Percentiles rank a stretch among this genome's conserved stretches.
Conservation (phyloP, 768 basidiomycete genomes). For the Amanita muscaria region DNA sequence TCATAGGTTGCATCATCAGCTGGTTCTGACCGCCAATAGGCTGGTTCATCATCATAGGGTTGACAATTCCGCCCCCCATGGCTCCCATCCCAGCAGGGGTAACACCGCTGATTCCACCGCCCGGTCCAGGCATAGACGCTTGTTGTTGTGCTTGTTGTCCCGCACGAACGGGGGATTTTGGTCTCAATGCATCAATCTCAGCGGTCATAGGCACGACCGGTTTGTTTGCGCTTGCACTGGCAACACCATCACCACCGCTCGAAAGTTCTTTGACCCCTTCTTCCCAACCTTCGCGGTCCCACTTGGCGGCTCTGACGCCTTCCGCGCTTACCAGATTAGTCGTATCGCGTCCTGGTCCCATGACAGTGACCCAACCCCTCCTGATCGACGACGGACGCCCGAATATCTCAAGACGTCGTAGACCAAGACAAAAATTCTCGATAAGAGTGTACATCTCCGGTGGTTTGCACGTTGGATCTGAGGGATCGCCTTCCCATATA, state of each 20-base stretch:
- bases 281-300: slow-evolving; percentile 63
- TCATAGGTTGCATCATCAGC: slow-evolving; percentile 31
- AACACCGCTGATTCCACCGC: slow-evolving; percentile 1
- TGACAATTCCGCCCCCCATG: too few species aligned
- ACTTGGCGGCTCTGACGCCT: slow-evolving; percentile 36
- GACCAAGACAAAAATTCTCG: slow-evolving; percentile 95
- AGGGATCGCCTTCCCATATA: slow-evolving; percentile 88
- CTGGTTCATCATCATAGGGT: slow-evolving; percentile 9
- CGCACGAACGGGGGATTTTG: slow-evolving; percentile 69
- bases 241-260: too few species aligned
- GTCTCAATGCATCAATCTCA: slow-evolving; percentile 79
- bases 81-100: slow-evolving; percentile 12
- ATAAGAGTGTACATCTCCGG: slow-evolving; percentile 94
- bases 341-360: slow-evolving; percentile 55
- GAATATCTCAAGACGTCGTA: slow-evolving; percentile 86
- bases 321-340: slow-evolving; percentile 26
- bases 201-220: slow-evolving; percentile 61
- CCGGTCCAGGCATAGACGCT: slow-evolving; percentile 7
- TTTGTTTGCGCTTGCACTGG: too few species aligned
- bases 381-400: slow-evolving; percentile 66
- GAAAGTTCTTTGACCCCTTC: slow-evolving; percentile 45
- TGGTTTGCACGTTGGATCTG: slow-evolving; percentile 80
- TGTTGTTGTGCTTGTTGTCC: too few species aligned
- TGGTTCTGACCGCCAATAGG: slow-evolving; percentile 15
- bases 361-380: slow-evolving; percentile 88